Evolutionary conservation across 805 yeast species (phyloP).

Genomic region (Metschnikowia aberdeeniae): DNA sequence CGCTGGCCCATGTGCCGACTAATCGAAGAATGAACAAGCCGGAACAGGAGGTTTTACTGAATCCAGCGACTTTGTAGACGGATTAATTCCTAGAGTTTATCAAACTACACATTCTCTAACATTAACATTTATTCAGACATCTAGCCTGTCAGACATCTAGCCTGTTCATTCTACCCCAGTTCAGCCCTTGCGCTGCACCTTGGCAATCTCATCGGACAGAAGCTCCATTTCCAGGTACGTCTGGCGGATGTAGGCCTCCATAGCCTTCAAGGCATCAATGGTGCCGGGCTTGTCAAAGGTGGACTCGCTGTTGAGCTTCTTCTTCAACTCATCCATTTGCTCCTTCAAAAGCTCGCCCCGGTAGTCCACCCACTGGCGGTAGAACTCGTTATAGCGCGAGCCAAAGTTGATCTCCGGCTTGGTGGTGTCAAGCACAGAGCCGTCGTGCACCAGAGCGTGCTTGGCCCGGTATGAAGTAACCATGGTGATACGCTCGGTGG

Average conservation of each 20-base stretch:
- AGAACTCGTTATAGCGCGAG: slow-evolving; percentile 31
- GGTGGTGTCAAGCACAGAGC: slow-evolving; percentile 32
- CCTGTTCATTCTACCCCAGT: no score
- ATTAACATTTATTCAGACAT: no score
- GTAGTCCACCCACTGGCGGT: slow-evolving; percentile 35
- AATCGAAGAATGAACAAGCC: no score
- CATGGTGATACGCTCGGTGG: slow-evolving; percentile 38
- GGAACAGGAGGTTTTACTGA: no score
- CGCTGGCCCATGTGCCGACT: no score
- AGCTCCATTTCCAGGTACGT: slow-evolving; percentile 18
- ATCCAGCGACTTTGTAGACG: no score
- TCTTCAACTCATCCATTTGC: slow-evolving; percentile 22
- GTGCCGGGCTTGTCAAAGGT: slow-evolving; percentile 25
- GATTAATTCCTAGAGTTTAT: no score
- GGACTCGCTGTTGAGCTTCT: slow-evolving; percentile 12
- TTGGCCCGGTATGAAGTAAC: slow-evolving; percentile 39
- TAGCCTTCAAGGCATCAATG: slow-evolving; percentile 13
- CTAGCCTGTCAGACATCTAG: no score
- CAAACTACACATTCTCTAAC: no score
- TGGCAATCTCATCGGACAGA: slow-evolving; percentile 14
- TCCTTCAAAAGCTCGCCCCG: slow-evolving; percentile 25
- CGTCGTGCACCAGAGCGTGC: slow-evolving; percentile 25
- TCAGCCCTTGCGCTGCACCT: slow-evolving; percentile 9
- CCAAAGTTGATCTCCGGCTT: slow-evolving; percentile 39
- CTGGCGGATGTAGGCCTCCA: slow-evolving; percentile 14